A percentile compares a stretch with the other conserved stretches of the same genome.
Conservation (phyloP, 2,329 filamentous ascomycete species). For the Xylariaceae sp. region DNA sequence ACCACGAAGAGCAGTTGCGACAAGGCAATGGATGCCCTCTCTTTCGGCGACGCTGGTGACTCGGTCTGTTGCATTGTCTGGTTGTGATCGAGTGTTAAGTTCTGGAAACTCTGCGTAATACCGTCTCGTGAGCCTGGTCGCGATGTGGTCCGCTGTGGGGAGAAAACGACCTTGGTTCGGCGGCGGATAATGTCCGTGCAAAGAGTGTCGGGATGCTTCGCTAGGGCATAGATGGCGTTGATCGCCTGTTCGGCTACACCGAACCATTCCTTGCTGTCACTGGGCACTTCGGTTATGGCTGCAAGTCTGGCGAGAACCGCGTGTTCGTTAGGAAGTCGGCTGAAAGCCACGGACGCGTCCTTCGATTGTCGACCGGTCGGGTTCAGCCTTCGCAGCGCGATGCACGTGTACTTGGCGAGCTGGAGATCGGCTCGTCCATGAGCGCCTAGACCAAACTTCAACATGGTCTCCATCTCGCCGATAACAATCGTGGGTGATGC, state of each 20-base stretch:
- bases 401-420: slow-evolving; percentile 90
- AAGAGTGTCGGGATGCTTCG: slow-evolving; percentile 87
- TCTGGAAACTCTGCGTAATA: slow-evolving; percentile 33
- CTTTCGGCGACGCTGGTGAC: slow-evolving; percentile 43
- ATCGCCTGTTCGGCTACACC: slow-evolving; percentile 95
- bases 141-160: slow-evolving; percentile 37
- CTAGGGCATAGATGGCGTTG: slow-evolving; percentile 87
- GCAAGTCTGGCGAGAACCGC: slow-evolving; percentile 77
- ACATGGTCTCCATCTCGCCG: slow-evolving; percentile 89
- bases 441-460: slow-evolving; percentile 79
- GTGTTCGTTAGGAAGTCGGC: slow-evolving; percentile 85
- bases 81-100: slow-evolving; percentile 30
- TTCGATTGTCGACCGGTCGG: slow-evolving; percentile 75
- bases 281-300: slow-evolving; percentile 76
- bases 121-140: slow-evolving; percentile 46
- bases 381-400: slow-evolving; percentile 86
- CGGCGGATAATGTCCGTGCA: slow-evolving; percentile 86
- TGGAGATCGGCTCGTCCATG: slow-evolving; percentile 78
- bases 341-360: slow-evolving; percentile 61
- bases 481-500: slow-evolving; percentile 91
- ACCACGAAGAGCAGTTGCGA: slow-evolving; percentile 94
- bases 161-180: slow-evolving; percentile 80
- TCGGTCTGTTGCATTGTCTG: slow-evolving; percentile 30
- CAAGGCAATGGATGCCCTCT: slow-evolving; percentile 67
- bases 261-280: slow-evolving; percentile 92